A percentile compares a stretch with the other conserved stretches of the same genome.
phyloP scores from a whole-genome alignment of 768 basidiomycete genomes.

The Leccinum barrowsii region DNA sequence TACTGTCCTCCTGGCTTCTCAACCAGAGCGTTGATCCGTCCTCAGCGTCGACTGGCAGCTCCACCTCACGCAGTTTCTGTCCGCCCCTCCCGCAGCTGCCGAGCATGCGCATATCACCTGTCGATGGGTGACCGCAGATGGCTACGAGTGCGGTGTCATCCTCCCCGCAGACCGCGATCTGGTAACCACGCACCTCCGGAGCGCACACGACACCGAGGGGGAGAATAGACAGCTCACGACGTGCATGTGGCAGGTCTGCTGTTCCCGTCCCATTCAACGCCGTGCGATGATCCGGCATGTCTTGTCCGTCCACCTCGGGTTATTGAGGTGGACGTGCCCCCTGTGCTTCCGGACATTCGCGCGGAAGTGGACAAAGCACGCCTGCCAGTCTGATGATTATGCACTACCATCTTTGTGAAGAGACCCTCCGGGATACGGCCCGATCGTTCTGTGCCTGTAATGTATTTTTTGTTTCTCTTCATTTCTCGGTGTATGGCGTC shows the following conservation, averaged over 20 bases:
- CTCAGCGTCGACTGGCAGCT: background rate
- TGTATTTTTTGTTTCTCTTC: background rate
- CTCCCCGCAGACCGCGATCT: background rate
- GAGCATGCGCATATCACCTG: background rate
- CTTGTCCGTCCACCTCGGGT: background rate
- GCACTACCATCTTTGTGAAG: background rate
- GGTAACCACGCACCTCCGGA: background rate
- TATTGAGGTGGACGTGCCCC: slow-evolving; percentile 10
- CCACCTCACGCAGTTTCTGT: background rate
- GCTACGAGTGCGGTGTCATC: background rate
- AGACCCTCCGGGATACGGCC: background rate
- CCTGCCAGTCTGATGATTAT: background rate
- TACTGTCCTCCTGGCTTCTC: background rate
- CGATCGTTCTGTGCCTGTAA: background rate
- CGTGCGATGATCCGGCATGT: slow-evolving; percentile 1
- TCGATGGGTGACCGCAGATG: background rate
- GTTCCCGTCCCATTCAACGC: background rate
- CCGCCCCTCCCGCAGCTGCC: too few relatives aligned
- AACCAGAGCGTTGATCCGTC: background rate
- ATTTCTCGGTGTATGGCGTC: background rate
- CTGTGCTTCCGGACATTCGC: background rate
- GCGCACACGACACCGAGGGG: background rate
- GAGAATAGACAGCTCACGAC: background rate
- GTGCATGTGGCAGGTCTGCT: background rate
- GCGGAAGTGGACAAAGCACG: background rate